Conservation (phyloP, 768 basidiomycete genomes). For the Baorangia bicolor region DNA sequence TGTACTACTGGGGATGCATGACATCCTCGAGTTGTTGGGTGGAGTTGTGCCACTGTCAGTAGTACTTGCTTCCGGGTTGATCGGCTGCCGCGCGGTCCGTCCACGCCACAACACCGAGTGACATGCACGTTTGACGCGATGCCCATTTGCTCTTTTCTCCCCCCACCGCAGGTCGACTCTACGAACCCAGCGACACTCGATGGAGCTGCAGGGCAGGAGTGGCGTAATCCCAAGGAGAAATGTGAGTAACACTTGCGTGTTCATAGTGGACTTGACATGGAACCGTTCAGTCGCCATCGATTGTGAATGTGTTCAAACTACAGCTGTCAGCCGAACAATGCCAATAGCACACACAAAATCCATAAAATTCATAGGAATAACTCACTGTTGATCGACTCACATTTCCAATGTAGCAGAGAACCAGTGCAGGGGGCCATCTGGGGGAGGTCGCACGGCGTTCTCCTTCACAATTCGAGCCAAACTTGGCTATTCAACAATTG, state of each 20-base stretch:
- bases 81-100: slow-evolving; percentile 16
- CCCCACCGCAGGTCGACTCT: slow-evolving; percentile 5
- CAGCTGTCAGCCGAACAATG: slow-evolving; percentile 3
- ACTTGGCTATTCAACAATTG: slow-evolving; percentile 1
- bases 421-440: slow-evolving; percentile 1
- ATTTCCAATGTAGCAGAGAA: slow-evolving; percentile 20
- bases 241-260: slow-evolving; percentile 5
- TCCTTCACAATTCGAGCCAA: slow-evolving; percentile 8
- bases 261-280: background rate
- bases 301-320: background rate
- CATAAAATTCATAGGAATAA: slow-evolving; percentile 1
- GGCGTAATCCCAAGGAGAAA: background rate
- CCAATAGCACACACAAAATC: slow-evolving; percentile 2
- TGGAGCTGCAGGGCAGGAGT: background rate
- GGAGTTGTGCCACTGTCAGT: background rate
- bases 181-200: slow-evolving; percentile 3
- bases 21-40: slow-evolving; percentile 18
- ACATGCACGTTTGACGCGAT: slow-evolving; percentile 10
- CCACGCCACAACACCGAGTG: slow-evolving; percentile 6
- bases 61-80: slow-evolving; percentile 12
- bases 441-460: background rate
- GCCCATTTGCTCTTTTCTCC: slow-evolving; percentile 3
- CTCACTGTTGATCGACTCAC: slow-evolving; percentile 16
- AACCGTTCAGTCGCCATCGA: background rate
- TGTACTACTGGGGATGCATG: background rate